Base-by-base conservation (phyloP, 352 stramenopile species). In the Globisporangium viniferum region DNA sequence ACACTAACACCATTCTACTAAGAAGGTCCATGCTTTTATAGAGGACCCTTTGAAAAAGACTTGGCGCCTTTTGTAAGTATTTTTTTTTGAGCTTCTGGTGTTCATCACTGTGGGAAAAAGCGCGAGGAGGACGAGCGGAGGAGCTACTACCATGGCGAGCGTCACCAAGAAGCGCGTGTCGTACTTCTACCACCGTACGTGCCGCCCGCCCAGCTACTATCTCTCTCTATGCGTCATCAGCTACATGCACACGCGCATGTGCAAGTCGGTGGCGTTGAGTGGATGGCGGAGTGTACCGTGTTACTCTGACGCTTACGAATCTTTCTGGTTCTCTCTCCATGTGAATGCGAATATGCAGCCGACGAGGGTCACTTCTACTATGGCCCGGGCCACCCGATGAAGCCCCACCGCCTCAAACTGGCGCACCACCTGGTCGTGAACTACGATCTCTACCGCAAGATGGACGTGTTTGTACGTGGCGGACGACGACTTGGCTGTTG, bases 281-380 rank as follows among this genome's bases (percentile, higher is more conserved):
- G 1, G 44, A 6, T 24, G 5, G 18, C 22, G 6, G 8, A 51
- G 6, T 5, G 18, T 12, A 10, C 5, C 18, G 22, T 51, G 44
- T 51, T 22, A 22, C 44, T 24, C 44, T 51, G 44, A 51, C 44
- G 44, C 44, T 22, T 24, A 51, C 44, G 12, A 57, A 33, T 57
- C 51, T 57, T 57, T 29, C 20, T 31, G 48, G 4, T 9, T 67
- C 44, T 51, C 44, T 51, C 18, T 49, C n/a, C 18, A 6, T 51
- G 18, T 51, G 15, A 49, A 51, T 51, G 44, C 18, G 18, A 51
- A 51, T 51, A 12, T 51, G 44, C 44, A 98, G 93, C 92, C 51
- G 94, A 98, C 73, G 93, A 99, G 55, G 97, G 97, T 3, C 92
- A 99, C 76, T 98, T 98, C 70, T 51, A 51, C 44, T 51, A 51